Base-by-base conservation (phyloP, 2,329 filamentous ascomycete genomes). In the Penicillium sp. region DNA sequence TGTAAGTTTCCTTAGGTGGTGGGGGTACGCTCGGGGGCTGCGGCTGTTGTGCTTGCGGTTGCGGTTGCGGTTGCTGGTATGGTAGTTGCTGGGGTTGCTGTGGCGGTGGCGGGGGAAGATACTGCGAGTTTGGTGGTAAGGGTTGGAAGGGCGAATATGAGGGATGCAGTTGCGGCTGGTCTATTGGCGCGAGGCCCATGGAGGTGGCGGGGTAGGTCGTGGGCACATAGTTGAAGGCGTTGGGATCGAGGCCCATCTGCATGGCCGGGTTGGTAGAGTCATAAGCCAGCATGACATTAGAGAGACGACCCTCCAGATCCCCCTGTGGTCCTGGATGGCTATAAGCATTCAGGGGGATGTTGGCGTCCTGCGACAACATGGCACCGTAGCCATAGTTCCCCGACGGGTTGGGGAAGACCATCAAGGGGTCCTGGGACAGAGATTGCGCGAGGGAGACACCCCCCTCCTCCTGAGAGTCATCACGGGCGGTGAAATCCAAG, bases 271-370 rank as follows among this genome's bases (percentile, higher is more conserved):
- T 55, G 11, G 60, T 48, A 49, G 62, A 46, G 49, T 71, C 67
- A 52, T 72, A 72, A 5, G 62, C 47, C 44, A 69, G 56, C 59
- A 72, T 67, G 2, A 62, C 54, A 53, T 66, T 67, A n/a, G 66
- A 57, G 29, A 66, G 52, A 21, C 59, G 69, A n/a, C 59, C 61
- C 31, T 64, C 67, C 26, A 66, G 26, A 1, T 63, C 54, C 14
- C 26, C 50, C 27, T 57, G 60, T 16, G 50, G 19, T 43, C 33
- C 49, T 16, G 50, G 31, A 19, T 57, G 63, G 16, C 60, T 57
- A 31, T 64, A 63, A 23, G 45, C 47, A 42, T 65, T 62, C 43
- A 64, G 25, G 19, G 63, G 46, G 9, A 65, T 33, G 25, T 63
- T 60, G 16, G 55, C 39, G 13, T 65, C 55, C 19, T 65, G 62